These are phyloP conservation scores for Clarireedia monteithiana DNA, from an alignment of 2,329 filamentous ascomycete species.

Conservation along the genomic window DNA sequence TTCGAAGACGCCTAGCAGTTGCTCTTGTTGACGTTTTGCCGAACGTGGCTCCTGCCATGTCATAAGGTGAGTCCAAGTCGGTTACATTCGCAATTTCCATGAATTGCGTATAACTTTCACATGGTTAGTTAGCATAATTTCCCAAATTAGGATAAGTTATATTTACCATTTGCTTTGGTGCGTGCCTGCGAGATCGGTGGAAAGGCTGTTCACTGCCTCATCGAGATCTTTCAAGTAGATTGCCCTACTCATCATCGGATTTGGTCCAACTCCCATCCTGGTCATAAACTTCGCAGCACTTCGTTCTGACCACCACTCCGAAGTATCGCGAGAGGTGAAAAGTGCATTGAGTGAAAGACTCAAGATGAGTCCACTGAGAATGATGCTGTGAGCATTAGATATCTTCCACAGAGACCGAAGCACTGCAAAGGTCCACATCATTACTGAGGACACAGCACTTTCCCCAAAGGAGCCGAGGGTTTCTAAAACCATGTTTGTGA, in stretches of 20 bases:
- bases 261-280: constrained; percentile 70
- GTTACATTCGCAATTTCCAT: constrained; percentile 48
- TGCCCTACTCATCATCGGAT: constrained; percentile 73
- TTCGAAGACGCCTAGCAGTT: constrained; percentile 57
- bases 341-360: constrained; percentile 69
- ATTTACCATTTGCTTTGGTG: constrained; percentile 44
- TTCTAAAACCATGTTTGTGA: constrained; percentile 66
- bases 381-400: constrained; percentile 63
- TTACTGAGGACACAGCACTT: constrained; percentile 65
- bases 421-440: constrained; percentile 67
- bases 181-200: constrained; percentile 12
- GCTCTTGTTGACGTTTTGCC: constrained; percentile 42
- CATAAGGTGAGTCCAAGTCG: constrained; percentile 49
- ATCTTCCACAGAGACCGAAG: constrained; percentile 60
- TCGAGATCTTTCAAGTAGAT: constrained; percentile 79
- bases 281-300: constrained; percentile 75
- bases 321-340: constrained; percentile 64
- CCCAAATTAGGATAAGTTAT: not conserved
- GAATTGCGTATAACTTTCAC: constrained; percentile 50
- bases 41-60: constrained; percentile 42
- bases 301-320: constrained; percentile 80
- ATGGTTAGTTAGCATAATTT: constrained; percentile 12
- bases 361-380: constrained; percentile 59
- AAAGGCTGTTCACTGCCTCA: constrained; percentile 39
- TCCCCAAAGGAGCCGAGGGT: constrained; percentile 65